Evolutionary conservation across 306 rosid genomes (phyloP).

Genomic region (Luffa acutangula): DNA sequence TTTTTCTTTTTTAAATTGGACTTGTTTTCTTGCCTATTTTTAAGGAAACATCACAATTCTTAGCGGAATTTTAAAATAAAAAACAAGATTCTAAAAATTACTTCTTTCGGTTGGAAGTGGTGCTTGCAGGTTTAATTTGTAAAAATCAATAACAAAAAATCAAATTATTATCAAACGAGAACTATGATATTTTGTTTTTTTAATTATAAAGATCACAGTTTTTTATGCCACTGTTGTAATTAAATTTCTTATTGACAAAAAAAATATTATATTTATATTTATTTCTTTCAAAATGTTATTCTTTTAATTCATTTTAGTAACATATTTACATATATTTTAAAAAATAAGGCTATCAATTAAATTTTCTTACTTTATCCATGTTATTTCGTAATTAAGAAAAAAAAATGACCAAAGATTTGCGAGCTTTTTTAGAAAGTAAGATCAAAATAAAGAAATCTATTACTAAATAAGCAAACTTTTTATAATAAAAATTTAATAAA

Average conservation of each 20-base stretch:
- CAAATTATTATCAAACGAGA: no score
- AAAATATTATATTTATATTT: neutral
- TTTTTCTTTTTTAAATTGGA: no score
- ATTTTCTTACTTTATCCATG: neutral
- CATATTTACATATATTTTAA: neutral
- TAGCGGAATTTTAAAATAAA: no score
- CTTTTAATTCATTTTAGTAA: neutral
- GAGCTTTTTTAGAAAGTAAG: neutral
- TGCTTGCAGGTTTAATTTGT: no score
- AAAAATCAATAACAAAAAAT: no score
- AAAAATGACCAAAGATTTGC: neutral
- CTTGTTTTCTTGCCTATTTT: no score
- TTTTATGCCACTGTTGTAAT: no score
- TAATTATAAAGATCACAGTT: no score
- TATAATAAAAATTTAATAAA: neutral
- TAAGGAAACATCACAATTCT: no score
- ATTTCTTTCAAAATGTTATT: neutral
- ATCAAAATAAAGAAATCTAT: neutral
- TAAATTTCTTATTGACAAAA: neutral
- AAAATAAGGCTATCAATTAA: neutral
- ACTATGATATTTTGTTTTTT: no score
- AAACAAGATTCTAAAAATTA: no score
- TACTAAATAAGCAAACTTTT: neutral
- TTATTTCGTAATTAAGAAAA: neutral
- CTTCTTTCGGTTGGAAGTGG: no score